phyloP scores from a whole-genome alignment of 352 stramenopile species.

The Pythium monospermum region DNA sequence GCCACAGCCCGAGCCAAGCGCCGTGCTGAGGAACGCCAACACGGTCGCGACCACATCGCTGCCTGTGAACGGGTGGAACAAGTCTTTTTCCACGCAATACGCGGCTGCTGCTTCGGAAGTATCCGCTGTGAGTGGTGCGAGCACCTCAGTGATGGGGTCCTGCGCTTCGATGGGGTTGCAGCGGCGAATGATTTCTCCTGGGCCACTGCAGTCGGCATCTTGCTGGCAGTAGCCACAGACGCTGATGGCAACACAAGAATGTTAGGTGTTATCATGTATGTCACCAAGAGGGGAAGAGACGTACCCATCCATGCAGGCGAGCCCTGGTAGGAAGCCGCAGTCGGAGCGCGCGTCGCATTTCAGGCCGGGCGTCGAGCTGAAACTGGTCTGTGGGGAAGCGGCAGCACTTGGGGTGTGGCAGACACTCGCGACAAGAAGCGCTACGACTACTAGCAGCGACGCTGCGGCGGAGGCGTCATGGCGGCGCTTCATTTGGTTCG shows the following conservation, averaged over 20 bases:
- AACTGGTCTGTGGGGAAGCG: too few species aligned
- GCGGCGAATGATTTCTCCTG: slow-evolving; percentile 46
- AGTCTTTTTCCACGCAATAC: slow-evolving; percentile 78
- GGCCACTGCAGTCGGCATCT: slow-evolving; percentile 52
- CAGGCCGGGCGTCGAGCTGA: slow-evolving; percentile 36
- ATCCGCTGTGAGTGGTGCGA: slow-evolving; percentile 27
- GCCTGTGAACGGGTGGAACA: slow-evolving; percentile 72
- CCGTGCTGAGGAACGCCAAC: slow-evolving; percentile 77
- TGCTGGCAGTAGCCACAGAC: slow-evolving; percentile 63
- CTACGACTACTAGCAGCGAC: neutral
- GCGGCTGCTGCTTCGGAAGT: slow-evolving; percentile 33
- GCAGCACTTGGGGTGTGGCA: too few species aligned
- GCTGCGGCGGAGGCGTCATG: neutral
- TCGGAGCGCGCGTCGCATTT: slow-evolving; percentile 43
- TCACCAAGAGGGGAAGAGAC: slow-evolving; percentile 2
- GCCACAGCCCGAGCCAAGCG: slow-evolving; percentile 88
- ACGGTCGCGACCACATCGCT: slow-evolving; percentile 62
- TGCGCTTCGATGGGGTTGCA: slow-evolving; percentile 42
- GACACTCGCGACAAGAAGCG: too few species aligned
- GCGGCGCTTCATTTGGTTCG: too few species aligned
- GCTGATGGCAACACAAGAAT: slow-evolving; percentile 18
- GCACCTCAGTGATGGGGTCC: slow-evolving; percentile 30
- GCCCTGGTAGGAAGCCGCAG: slow-evolving; percentile 69
- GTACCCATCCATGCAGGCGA: slow-evolving; percentile 63
- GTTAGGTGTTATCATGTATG: neutral